Conservation (phyloP, 140 eudicot species). For the Bidens hawaiensis region DNA sequence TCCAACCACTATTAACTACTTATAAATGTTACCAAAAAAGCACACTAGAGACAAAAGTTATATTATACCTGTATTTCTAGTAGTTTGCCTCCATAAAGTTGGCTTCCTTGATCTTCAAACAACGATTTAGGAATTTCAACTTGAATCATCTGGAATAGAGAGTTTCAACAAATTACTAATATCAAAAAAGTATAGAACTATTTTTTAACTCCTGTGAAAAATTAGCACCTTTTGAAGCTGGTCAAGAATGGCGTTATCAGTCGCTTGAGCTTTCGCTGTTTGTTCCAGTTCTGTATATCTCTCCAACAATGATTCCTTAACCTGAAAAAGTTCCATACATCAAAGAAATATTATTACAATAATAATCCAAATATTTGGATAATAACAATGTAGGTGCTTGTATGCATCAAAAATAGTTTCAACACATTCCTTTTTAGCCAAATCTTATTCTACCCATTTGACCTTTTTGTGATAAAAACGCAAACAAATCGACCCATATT, state of each 20-base stretch:
- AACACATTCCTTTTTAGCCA: background rate
- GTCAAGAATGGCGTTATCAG: conserved; percentile 87
- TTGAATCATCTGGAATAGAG: conserved; percentile 65
- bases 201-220: background rate
- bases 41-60: background rate
- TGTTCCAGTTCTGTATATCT: conserved; percentile 76
- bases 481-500: background rate
- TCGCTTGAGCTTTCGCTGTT: conserved; percentile 92
- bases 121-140: conserved; percentile 82
- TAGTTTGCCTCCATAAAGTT: conserved; percentile 82
- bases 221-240: conserved; percentile 65
- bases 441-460: background rate
- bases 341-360: background rate
- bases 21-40: background rate
- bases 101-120: conserved; percentile 96
- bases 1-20: conserved; percentile 6
- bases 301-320: conserved; percentile 57
- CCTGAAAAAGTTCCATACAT: conserved; percentile 42
- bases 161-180: conserved; percentile 4
- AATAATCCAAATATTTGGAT: background rate
- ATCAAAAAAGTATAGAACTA: background rate
- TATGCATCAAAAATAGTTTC: background rate
- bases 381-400: background rate
- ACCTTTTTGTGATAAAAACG: background rate
- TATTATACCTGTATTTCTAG: conserved; percentile 76